Evolutionary conservation across 352 stramenopile genomes (phyloP).

Genomic region (Phytophthora sansomeana): DNA sequence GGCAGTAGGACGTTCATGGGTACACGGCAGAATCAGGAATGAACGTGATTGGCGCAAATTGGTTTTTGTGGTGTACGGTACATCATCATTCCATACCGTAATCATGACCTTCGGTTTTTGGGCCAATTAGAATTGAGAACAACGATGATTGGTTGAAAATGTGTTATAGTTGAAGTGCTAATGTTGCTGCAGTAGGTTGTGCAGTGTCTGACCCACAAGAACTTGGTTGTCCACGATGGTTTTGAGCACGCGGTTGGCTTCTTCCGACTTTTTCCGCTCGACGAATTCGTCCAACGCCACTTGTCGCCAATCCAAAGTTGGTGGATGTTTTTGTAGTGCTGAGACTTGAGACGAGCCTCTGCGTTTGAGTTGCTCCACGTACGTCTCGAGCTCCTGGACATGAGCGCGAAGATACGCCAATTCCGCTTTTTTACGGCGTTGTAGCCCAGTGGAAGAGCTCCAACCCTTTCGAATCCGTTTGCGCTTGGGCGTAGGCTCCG

Average conservation of each 20-base stretch:
- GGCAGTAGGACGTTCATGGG: slow-evolving; percentile 21
- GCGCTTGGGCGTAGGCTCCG: neutral
- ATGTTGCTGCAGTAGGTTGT: neutral
- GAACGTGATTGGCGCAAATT: too few relatives aligned
- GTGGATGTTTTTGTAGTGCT: neutral
- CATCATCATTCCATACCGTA: too few relatives aligned
- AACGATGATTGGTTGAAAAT: neutral
- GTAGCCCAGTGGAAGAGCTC: slow-evolving; percentile 3
- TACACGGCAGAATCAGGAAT: slow-evolving; percentile 2
- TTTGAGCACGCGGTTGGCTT: slow-evolving; percentile 19
- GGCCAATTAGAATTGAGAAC: neutral
- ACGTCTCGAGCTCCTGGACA: slow-evolving; percentile 3
- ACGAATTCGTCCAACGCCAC: slow-evolving; percentile 18
- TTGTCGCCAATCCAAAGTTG: slow-evolving; percentile 8
- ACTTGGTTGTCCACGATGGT: slow-evolving; percentile 9
- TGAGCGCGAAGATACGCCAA: slow-evolving; percentile 2
- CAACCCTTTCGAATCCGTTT: slow-evolving; percentile 9
- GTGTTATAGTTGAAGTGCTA: neutral
- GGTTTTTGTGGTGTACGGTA: too few relatives aligned
- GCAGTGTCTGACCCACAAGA: neutral
- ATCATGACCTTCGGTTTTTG: too few relatives aligned
- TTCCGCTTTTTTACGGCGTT: slow-evolving; percentile 6
- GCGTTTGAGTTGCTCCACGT: neutral
- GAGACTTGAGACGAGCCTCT: neutral
- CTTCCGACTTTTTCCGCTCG: slow-evolving; percentile 22